Evolutionary conservation across 2,329 filamentous ascomycete genomes (phyloP).

Genomic region (Aspergillus intermedius): DNA sequence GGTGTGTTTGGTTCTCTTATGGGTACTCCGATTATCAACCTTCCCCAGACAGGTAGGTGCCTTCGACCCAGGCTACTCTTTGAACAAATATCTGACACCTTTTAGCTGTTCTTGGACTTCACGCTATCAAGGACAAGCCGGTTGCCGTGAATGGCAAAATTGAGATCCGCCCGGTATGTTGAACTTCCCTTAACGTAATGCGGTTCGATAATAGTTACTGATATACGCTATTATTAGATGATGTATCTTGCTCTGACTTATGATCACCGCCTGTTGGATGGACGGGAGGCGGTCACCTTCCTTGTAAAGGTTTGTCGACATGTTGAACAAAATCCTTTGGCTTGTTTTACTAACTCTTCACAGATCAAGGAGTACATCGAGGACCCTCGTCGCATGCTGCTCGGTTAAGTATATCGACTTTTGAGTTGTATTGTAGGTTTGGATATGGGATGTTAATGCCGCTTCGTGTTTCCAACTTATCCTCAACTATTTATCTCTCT

Average conservation of each 20-base stretch:
- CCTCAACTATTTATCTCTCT: background rate
- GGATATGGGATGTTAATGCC: background rate
- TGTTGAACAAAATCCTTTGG: background rate
- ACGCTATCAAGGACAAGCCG: slow-evolving; percentile 92
- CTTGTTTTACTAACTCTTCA: background rate
- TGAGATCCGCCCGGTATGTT: slow-evolving; percentile 69
- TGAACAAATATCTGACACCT: slow-evolving; percentile 13
- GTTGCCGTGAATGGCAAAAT: slow-evolving; percentile 89
- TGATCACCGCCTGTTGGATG: slow-evolving; percentile 91
- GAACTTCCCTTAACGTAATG: background rate
- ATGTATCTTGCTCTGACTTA: slow-evolving; percentile 99
- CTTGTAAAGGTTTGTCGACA: slow-evolving; percentile 62
- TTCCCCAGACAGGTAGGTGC: slow-evolving; percentile 67
- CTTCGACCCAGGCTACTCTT: background rate
- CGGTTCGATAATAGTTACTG: slow-evolving; percentile 3
- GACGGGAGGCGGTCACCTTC: slow-evolving; percentile 92
- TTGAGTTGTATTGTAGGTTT: background rate
- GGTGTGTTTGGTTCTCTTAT: slow-evolving; percentile 96
- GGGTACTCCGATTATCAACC: slow-evolving; percentile 97
- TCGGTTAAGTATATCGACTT: slow-evolving; percentile 36
- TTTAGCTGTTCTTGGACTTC: slow-evolving; percentile 73
- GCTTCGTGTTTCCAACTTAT: background rate
- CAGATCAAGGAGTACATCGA: slow-evolving; percentile 91
- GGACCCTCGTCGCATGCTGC: slow-evolving; percentile 85
- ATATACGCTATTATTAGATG: slow-evolving; percentile 52